Base-by-base conservation (phyloP, 2,329 filamentous ascomycete genomes). In the Ophiocordyceps camponoti-rufipedis region DNA sequence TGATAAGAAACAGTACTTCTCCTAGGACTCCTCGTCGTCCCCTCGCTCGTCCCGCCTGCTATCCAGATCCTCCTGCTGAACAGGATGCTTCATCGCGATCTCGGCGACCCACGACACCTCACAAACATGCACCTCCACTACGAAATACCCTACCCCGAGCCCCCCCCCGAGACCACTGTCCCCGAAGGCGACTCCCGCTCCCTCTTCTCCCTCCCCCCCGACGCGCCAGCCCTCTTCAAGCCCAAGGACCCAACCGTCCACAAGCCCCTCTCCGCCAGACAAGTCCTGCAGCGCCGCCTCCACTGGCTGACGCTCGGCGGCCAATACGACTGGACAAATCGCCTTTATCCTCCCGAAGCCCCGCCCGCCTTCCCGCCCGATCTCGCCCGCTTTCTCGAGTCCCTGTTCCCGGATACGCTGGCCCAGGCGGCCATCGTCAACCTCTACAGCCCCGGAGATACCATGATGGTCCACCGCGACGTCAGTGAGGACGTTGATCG, bases 221-320 rank as follows among this genome's bases (percentile, higher is more conserved):
- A 68, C 29, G 62, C 66, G 11, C 69, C 72, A 0, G 74, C 76
- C 49, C 67, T 66, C 38, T 77, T 81, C 54, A 58, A 50, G 28
- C 85, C 89, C 7, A 82, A 83, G 46, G 78, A 94, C 54, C 69
- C 82, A 0, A 51, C 60, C 0, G 63, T 87, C n/a, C 88, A 95
- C 62, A 84, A 80, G 49, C 71, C 85, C 2, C 67, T 95, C 10
- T 72, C 75, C 2, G 68, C 83, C 45, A 68, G 74, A 43, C 79
- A 80, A 55, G 75, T 89, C 29, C 69, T 96, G 41, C 75, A 80
- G 47, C 82, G 80, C 50, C 88, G 85, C 49, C 72, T 96, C 23
- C 85, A 89, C 53, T 98, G 91, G 91, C 75, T 93, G 40, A 96
- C 89, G 0, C 74, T 98, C 3, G 91, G 91, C 44, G 89, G 87